Evolutionary conservation across 1,284 basidiomycete species (phyloP).

Genomic region (Golubevia sp.): DNA sequence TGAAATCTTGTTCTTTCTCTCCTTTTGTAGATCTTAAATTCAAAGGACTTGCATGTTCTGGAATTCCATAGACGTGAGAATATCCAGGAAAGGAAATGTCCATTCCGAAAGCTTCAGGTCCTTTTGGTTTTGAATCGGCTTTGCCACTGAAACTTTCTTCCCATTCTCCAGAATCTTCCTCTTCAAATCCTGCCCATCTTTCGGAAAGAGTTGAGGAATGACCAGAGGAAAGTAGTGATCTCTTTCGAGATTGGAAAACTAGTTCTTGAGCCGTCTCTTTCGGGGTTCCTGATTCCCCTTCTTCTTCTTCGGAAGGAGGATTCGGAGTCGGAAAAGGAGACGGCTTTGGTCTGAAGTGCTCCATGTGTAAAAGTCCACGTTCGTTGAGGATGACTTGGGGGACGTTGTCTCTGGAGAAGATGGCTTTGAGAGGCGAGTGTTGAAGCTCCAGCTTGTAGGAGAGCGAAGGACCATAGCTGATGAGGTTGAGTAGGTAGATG

Average conservation of each 20-base stretch:
- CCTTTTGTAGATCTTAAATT: conserved; percentile 70
- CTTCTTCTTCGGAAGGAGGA: conserved; percentile 31
- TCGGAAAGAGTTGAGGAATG: conserved; percentile 14
- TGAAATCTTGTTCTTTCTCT: conserved; percentile 39
- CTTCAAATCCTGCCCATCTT: conserved; percentile 51
- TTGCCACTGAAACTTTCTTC: conserved; percentile 84
- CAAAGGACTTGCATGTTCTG: conserved; percentile 90
- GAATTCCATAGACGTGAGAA: conserved; percentile 88
- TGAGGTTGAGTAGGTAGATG: not conserved
- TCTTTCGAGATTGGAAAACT: conserved; percentile 35
- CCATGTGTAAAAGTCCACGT: conserved; percentile 89
- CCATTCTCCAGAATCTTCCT: conserved; percentile 75
- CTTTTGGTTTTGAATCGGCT: conserved; percentile 93
- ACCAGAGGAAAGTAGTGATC: conserved; percentile 22
- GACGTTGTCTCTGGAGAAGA: conserved; percentile 70
- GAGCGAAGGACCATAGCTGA: conserved; percentile 25
- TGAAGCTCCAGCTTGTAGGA: conserved; percentile 24
- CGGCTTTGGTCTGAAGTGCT: conserved; percentile 73
- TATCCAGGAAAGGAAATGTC: conserved; percentile 93
- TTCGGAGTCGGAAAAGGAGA: conserved; percentile 38
- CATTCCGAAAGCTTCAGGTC: conserved; percentile 91
- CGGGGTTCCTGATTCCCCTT: conserved; percentile 14
- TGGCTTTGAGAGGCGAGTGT: conserved; percentile 43
- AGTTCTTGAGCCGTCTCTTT: conserved; percentile 4
- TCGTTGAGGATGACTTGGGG: conserved; percentile 89